phyloP scores from a whole-genome alignment of 805 yeast species.

The Limtongozyma cylindracea region DNA sequence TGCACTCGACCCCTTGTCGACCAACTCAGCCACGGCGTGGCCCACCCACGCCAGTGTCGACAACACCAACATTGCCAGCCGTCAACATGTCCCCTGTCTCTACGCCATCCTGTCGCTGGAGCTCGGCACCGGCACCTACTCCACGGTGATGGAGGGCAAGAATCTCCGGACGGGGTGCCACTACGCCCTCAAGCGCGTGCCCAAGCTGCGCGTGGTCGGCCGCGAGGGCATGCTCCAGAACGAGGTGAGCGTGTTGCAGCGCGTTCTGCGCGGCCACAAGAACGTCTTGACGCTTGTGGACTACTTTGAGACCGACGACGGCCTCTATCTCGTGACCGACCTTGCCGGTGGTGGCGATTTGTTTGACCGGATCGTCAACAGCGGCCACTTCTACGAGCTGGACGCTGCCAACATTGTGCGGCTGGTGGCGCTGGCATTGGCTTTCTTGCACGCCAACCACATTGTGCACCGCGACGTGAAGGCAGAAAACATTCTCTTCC shows the following conservation, averaged over 20 bases:
- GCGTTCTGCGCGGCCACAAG: constrained; percentile 20
- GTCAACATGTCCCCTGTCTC: too few species aligned
- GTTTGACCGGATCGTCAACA: constrained; percentile 25
- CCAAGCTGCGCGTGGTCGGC: constrained; percentile 24
- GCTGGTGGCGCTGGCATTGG: constrained; percentile 25
- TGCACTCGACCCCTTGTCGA: too few species aligned
- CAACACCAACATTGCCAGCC: too few species aligned
- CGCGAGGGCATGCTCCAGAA: constrained; percentile 26
- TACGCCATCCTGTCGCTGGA: constrained; percentile 1
- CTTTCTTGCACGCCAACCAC: constrained; percentile 28
- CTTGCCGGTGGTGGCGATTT: constrained; percentile 46
- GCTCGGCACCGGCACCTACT: constrained; percentile 14
- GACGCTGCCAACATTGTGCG: constrained; percentile 23
- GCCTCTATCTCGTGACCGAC: constrained; percentile 33
- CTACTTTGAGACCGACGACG: constrained; percentile 40
- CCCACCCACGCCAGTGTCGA: too few species aligned
- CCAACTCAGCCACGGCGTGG: too few species aligned
- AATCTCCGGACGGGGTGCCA: constrained; percentile 12
- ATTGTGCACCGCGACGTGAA: constrained; percentile 51
- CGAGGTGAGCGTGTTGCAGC: constrained; percentile 30
- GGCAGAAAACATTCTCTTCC: constrained; percentile 42
- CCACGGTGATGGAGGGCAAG: constrained; percentile 23
- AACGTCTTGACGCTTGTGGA: constrained; percentile 39
- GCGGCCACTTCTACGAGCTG: constrained; percentile 14
- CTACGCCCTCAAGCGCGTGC: too few species aligned